These are phyloP conservation scores for Solanum arcanum DNA, from an alignment of 257 asterid species.

Conservation along the genomic window DNA sequence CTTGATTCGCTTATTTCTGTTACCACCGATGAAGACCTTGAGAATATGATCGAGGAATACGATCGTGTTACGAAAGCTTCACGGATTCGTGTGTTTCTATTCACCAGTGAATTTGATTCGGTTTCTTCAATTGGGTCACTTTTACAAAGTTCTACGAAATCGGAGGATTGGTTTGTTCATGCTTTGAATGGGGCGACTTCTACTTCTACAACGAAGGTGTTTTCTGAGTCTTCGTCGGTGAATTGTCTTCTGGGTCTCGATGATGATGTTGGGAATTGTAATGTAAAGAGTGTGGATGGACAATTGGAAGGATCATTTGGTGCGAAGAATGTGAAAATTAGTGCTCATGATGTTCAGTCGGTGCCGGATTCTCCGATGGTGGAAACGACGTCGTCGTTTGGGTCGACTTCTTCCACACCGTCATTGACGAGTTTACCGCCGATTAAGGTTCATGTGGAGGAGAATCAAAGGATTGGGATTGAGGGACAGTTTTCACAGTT, in stretches of 20 bases:
- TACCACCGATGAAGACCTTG: slow-evolving; percentile 77
- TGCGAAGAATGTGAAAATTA: slow-evolving; percentile 12
- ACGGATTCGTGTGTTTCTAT: slow-evolving; percentile 49
- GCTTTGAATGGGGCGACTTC: slow-evolving; percentile 42
- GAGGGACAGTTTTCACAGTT: slow-evolving; percentile 76
- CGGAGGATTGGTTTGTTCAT: slow-evolving; percentile 80
- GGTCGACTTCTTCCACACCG: slow-evolving; percentile 72
- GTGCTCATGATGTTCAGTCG: slow-evolving; percentile 48
- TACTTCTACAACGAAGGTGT: slow-evolving; percentile 14
- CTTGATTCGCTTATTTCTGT: slow-evolving; percentile 78
- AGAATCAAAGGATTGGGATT: slow-evolving; percentile 45
- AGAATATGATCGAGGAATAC: slow-evolving; percentile 82
- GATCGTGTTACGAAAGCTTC: slow-evolving; percentile 57
- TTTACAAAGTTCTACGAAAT: slow-evolving; percentile 38
- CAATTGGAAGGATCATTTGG: slow-evolving; percentile 29
- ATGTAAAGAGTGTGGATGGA: slow-evolving; percentile 5
- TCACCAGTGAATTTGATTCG: slow-evolving; percentile 8
- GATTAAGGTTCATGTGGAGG: slow-evolving; percentile 60
- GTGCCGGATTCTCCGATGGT: slow-evolving; percentile 87
- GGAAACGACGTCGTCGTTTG: slow-evolving; percentile 74
- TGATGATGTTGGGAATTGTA: slow-evolving; percentile 29
- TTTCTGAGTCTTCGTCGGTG: slow-evolving; percentile 65
- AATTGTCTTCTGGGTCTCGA: slow-evolving; percentile 69
- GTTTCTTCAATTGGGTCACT: slow-evolving; percentile 29
- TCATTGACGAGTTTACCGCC: slow-evolving; percentile 66